phyloP scores from a whole-genome alignment of 495 filamentous ascomycete genomes.

The Penicillium mononematosum region DNA sequence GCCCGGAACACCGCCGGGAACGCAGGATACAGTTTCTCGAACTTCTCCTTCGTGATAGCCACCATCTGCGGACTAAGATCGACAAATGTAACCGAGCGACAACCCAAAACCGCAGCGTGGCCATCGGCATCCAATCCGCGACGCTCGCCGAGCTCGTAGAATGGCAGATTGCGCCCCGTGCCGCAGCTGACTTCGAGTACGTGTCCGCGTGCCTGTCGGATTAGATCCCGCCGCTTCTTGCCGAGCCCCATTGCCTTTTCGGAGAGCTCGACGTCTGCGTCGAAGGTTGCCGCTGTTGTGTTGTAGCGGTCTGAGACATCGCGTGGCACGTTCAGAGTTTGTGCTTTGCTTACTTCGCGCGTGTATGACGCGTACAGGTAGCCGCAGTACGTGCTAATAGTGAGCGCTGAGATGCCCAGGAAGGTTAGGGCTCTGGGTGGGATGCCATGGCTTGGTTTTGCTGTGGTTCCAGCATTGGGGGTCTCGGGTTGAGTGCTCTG shows the following conservation, averaged over 20 bases:
- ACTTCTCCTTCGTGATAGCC: constrained; percentile 58
- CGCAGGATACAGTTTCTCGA: constrained; percentile 46
- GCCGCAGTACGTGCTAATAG: constrained; percentile 50
- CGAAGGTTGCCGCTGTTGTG: constrained; percentile 57
- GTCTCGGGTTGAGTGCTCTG: constrained; percentile 4
- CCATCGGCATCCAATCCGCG: constrained; percentile 65
- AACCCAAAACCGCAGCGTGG: constrained; percentile 35
- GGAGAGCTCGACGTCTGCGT: constrained; percentile 60
- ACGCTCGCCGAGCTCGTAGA: constrained; percentile 65
- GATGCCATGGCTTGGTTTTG: constrained; percentile 24
- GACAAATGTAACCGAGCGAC: constrained; percentile 57
- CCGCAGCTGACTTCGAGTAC: constrained; percentile 88
- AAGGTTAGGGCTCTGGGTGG: constrained; percentile 39
- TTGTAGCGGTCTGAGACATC: constrained; percentile 60
- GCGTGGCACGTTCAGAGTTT: constrained; percentile 40
- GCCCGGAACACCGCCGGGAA: constrained; percentile 47
- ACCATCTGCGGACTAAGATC: constrained; percentile 67
- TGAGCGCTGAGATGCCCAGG: constrained; percentile 46
- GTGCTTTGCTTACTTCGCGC: constrained; percentile 36
- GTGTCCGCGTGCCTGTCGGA: constrained; percentile 64
- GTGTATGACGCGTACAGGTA: constrained; percentile 52
- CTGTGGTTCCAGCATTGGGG: constrained; percentile 2
- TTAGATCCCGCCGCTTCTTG: constrained; percentile 59
- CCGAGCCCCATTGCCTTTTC: constrained; percentile 67
- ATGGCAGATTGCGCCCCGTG: constrained; percentile 82